phyloP scores from a whole-genome alignment of 345 rosid genomes.

The Brassica napus region Da-Ae NC_063448.1:53704001-53704500 shows the following conservation, averaged over 20 bases:
- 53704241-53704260: slow-evolving; percentile 37
- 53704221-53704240: slow-evolving; percentile 10
- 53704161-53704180: neutral
- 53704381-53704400: neutral
- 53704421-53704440: neutral
- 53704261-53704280: slow-evolving; percentile 42
- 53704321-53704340: slow-evolving; percentile 36
- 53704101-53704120: slow-evolving; percentile 42
- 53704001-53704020: slow-evolving; percentile 43
- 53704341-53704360: slow-evolving; percentile 37
- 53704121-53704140: slow-evolving; percentile 42
- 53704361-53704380: neutral
- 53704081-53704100: slow-evolving; percentile 32
- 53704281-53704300: slow-evolving; percentile 25
- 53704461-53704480: neutral
- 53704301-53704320: slow-evolving; percentile 31
- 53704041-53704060: slow-evolving; percentile 35
- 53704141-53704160: slow-evolving; percentile 45
- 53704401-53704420: neutral
- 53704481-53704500: neutral
- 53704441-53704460: neutral
- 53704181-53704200: neutral
- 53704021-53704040: slow-evolving; percentile 38
- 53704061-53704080: slow-evolving; percentile 31
- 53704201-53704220: slow-evolving; percentile 20